Evolutionary conservation across 768 basidiomycete genomes (phyloP), one percentile per base, ranked within the genome.

Genomic region (Piloderma croceum): DNA sequence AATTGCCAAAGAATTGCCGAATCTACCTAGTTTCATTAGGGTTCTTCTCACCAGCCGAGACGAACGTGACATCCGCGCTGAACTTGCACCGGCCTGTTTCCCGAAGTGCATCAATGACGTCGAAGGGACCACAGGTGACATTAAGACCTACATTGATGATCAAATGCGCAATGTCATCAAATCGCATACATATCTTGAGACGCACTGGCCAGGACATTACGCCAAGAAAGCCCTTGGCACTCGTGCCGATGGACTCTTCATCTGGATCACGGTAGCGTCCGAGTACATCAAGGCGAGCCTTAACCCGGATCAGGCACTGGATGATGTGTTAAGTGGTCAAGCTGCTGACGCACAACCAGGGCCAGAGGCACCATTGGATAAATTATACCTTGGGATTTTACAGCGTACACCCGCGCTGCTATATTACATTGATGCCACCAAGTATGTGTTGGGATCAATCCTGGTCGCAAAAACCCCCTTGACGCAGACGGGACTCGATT

Each of bases 61-160:
- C 20, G 43, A 44, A 32, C 20, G 31, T 10, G 43, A 44, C 31
- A 44, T 44, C 22, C 36, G 43, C 4, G 37, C 17, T 15, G 22
- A 24, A 22, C 18, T 44, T 5, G 21, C 32, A 18, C 17, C 5
- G n/a, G n/a, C n/a, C n/a, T n/a, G n/a, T n/a, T n/a, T n/a, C n/a
- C n/a, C n/a, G n/a, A n/a, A n/a, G n/a, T n/a, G n/a, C n/a, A n/a
- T n/a, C n/a, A n/a, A n/a, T n/a, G n/a, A n/a, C n/a, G n/a, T n/a
- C n/a, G n/a, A n/a, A n/a, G n/a, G n/a, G n/a, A n/a, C n/a, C n/a
- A n/a, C n/a, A n/a, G n/a, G n/a, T n/a, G n/a, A n/a, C n/a, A n/a
- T n/a, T n/a, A n/a, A n/a, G n/a, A n/a, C n/a, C n/a, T n/a, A n/a
- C n/a, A n/a, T n/a, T n/a, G n/a, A n/a, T n/a, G n/a, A n/a, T n/a